Evolutionary conservation across 1,284 basidiomycete genomes (phyloP), one percentile per base, ranked within the genome.

Genomic region (Leccinum pachyderme): DNA sequence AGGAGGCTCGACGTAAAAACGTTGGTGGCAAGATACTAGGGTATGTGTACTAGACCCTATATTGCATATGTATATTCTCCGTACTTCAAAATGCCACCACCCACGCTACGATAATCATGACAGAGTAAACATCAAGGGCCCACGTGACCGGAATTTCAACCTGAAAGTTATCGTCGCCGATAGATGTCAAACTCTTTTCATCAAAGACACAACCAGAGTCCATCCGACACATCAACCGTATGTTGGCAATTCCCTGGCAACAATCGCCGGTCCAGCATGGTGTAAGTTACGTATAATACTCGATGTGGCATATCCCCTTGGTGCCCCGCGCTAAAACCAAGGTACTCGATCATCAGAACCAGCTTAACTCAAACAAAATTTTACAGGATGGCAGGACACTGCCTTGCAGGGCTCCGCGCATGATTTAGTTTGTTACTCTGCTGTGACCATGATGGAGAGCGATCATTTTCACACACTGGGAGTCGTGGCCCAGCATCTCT

Each of bases 1-100:
- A 98, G 77, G 96, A 99, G 83, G 97, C 97, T 55, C 89, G 96
- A 80, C 89, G 95, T 73, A 99, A 98, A 82, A 96, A 98, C 79
- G 88, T 95, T 58, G 94, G 93, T 76, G 93, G 93, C 62, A 95
- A 95, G 79, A 80, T 93, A 58, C 75, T 93, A 57, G 90, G 90
- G 62, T 93, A 91, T 71, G 86, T 91, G 56, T 93, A 92, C 76
- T 92, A 87, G 75, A 49, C 57, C 51, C 27, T 18, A 22, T 29
- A 49, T 44, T n/a, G 24, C 56, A 46, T 53, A 55, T 54, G 29
- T 67, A 66, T 66, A 65, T 49, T 63, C 54, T 7, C 54, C 48
- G 48, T 51, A 47, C 53, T 29, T 54, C 47, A 18, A 54, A 63
- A 66, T 52, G 41, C 5, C 22, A 13, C 33, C 31, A 6, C 47